Conservation (phyloP, 371 early-diverging fungal species). For the Apophysomyces trapeziformis region DNA sequence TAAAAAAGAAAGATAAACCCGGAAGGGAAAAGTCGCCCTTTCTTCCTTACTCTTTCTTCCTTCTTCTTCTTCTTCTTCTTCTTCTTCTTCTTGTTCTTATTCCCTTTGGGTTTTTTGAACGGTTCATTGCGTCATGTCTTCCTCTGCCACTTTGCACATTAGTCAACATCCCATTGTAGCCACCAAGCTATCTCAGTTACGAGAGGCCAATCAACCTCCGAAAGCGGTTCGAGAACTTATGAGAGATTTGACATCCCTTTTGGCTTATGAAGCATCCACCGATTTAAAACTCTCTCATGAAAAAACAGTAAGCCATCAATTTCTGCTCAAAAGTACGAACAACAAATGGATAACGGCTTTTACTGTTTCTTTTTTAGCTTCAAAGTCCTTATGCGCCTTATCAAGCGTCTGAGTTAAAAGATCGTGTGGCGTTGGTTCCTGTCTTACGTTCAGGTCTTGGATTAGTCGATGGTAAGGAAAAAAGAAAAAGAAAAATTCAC, state of each 20-base stretch:
- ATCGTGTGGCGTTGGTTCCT: constrained; percentile 77
- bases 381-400: constrained; percentile 56
- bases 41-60: constrained; percentile 16
- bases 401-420: constrained; percentile 52
- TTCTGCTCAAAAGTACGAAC: background rate
- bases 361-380: constrained; percentile 33
- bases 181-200: constrained; percentile 72
- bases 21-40: constrained; percentile 2
- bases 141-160: constrained; percentile 29
- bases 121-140: too few relatives aligned
- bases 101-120: constrained; percentile 12
- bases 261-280: constrained; percentile 74
- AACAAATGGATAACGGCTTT: background rate
- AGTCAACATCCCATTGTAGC: constrained; percentile 74
- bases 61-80: constrained; percentile 18
- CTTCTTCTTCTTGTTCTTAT: constrained; percentile 21
- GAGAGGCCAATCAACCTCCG: constrained; percentile 59
- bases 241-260: constrained; percentile 60
- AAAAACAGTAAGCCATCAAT: constrained; percentile 32
- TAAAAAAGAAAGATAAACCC: constrained; percentile 12
- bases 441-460: constrained; percentile 82
- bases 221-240: constrained; percentile 74
- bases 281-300: constrained; percentile 50
- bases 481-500: too few relatives aligned
- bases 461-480: constrained; percentile 66